A percentile compares a stretch with the other conserved stretches of the same genome.
Evolutionary conservation across 495 filamentous ascomycete genomes (phyloP).

Genomic region (Penicillium daleae): DNA sequence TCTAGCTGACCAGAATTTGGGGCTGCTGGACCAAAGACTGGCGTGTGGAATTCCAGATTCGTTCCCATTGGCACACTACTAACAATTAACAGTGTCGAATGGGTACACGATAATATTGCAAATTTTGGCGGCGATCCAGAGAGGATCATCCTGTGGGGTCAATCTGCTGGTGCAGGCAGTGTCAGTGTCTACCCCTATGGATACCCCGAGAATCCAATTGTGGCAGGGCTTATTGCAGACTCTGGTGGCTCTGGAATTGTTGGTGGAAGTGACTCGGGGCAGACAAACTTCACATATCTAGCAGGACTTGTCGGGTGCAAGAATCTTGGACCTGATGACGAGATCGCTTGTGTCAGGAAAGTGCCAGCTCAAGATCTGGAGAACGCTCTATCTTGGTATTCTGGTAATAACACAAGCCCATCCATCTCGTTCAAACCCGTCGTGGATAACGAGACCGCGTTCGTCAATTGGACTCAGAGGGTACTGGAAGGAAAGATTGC

Average conservation of each 20-base stretch:
- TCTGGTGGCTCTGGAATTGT: conserved; percentile 17
- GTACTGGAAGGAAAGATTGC: conserved; percentile 19
- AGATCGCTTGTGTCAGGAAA: conserved; percentile 17
- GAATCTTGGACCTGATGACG: conserved; percentile 11
- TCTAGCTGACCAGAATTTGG: conserved; percentile 13
- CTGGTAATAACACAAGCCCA: conserved; percentile 13
- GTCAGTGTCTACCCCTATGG: conserved; percentile 13
- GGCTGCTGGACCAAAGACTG: conserved; percentile 30
- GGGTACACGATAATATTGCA: conserved; percentile 35
- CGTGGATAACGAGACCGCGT: conserved; percentile 19
- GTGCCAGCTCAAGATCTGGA: conserved; percentile 15
- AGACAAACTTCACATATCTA: conserved; percentile 25
- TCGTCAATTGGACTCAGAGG: conserved; percentile 22
- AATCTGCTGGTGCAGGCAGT: conserved; percentile 19
- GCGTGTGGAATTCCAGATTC: conserved; percentile 15
- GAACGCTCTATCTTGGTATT: conserved; percentile 12
- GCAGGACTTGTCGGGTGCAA: conserved; percentile 21
- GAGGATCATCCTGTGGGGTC: conserved; percentile 17
- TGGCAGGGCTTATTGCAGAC: conserved; percentile 19
- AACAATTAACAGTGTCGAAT: conserved; percentile 26
- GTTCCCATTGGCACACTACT: neutral
- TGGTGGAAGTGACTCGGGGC: conserved; percentile 7
- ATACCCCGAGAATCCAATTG: conserved; percentile 16
- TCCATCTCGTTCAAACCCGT: conserved; percentile 22
- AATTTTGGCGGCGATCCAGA: conserved; percentile 19